Percentiles rank a stretch among this genome's conserved stretches.
These are phyloP conservation scores for Kockiozyma suomiensis DNA, from an alignment of 805 yeast species.

Conservation along the genomic window DNA sequence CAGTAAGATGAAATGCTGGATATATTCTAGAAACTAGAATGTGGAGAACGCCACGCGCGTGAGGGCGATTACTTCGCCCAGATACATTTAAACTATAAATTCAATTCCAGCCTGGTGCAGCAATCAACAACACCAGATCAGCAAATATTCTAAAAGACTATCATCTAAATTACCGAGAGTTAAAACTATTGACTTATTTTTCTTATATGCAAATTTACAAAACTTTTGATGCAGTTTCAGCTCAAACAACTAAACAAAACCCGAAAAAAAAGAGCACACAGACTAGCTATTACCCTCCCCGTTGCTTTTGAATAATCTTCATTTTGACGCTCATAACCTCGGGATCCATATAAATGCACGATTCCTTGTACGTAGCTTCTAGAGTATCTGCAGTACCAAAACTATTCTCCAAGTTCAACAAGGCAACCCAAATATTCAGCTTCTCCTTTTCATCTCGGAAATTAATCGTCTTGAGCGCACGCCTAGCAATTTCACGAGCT, in stretches of 20 bases:
- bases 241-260: not conserved
- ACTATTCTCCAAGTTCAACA: constrained; percentile 88
- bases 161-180: too few relatives aligned
- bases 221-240: not conserved
- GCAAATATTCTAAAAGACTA: too few relatives aligned
- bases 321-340: constrained; percentile 40
- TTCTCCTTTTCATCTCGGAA: constrained; percentile 92
- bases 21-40: not conserved
- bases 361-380: constrained; percentile 76
- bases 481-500: constrained; percentile 88
- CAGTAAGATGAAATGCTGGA: not conserved
- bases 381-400: constrained; percentile 86
- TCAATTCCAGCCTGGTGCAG: too few relatives aligned
- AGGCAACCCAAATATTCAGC: constrained; percentile 93
- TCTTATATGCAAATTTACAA: not conserved
- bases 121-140: too few relatives aligned
- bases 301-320: constrained; percentile 25
- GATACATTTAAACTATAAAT: too few relatives aligned
- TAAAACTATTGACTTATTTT: too few relatives aligned
- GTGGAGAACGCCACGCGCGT: constrained; percentile 5
- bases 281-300: constrained; percentile 3
- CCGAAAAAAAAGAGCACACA: not conserved
- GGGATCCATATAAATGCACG: constrained; percentile 92
- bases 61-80: not conserved
- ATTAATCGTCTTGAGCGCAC: constrained; percentile 88